A percentile compares a stretch with the other conserved stretches of the same genome.
Evolutionary conservation across 1,139 yeast species (phyloP).

Genomic region (Yamadazyma diospyri): DNA sequence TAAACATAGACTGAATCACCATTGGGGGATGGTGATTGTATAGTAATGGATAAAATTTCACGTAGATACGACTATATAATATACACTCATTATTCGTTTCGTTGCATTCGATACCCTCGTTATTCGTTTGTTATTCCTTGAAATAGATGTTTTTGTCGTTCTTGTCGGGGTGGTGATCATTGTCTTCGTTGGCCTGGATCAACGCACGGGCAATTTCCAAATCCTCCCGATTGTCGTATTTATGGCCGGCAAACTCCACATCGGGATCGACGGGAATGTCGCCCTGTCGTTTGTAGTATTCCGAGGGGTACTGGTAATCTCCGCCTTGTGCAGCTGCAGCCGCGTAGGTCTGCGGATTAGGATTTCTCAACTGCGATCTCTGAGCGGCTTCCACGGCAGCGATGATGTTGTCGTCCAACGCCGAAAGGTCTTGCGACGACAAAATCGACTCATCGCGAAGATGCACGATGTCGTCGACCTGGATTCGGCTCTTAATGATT

Average conservation of each 20-base stretch:
- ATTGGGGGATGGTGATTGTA: conserved; percentile 14
- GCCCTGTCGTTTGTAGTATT: conserved; percentile 17
- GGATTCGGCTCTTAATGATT: conserved; percentile 19
- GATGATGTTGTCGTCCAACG: conserved; percentile 52
- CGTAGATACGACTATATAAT: conserved; percentile 7
- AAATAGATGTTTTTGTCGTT: too few relatives aligned
- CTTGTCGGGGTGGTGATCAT: too few relatives aligned
- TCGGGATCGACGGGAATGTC: conserved; percentile 53
- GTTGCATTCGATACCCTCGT: too few relatives aligned
- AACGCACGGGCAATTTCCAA: conserved; percentile 66
- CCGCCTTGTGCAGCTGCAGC: conserved; percentile 42
- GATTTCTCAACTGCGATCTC: conserved; percentile 27
- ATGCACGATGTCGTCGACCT: conserved; percentile 36
- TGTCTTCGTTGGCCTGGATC: conserved; percentile 55
- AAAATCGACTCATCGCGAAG: conserved; percentile 30
- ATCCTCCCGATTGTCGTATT: conserved; percentile 43
- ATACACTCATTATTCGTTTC: conserved; percentile 6
- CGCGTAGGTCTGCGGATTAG: conserved; percentile 9
- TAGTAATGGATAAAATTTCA: conserved; percentile 4
- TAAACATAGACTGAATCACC: conserved; percentile 13
- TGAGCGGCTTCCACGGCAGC: conserved; percentile 71
- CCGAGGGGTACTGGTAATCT: conserved; percentile 21
- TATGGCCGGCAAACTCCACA: conserved; percentile 52
- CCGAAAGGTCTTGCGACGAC: conserved; percentile 37
- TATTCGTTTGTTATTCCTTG: too few relatives aligned